Conservation (phyloP, 1,139 yeast species). For the Kodamaea sp. region DNA sequence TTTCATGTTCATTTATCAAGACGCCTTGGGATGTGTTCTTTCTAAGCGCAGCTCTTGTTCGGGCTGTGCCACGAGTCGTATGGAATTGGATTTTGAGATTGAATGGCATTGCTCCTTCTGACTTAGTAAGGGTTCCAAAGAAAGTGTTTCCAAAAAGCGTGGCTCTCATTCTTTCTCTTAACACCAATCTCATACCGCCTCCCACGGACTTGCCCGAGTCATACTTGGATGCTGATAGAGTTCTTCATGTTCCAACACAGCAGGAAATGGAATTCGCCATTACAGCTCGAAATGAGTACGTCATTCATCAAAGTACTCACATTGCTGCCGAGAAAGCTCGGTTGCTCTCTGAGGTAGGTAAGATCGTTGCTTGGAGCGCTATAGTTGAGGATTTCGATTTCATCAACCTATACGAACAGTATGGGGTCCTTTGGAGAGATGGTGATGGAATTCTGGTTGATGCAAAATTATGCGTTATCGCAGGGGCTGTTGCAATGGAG, state of each 20-base stretch:
- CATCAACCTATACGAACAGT: conserved; percentile 25
- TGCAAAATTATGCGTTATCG: conserved; percentile 3
- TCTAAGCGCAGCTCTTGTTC: no score
- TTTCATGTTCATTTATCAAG: no score
- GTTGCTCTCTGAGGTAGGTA: conserved; percentile 36
- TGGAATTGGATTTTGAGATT: no score
- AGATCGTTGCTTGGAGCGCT: conserved; percentile 40
- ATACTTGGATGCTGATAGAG: conserved; percentile 39
- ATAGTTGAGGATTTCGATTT: conserved; percentile 19
- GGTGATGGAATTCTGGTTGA: conserved; percentile 6
- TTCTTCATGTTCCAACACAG: conserved; percentile 36
- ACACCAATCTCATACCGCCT: conserved; percentile 3
- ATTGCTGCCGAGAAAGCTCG: conserved; percentile 42
- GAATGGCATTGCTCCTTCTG: no score
- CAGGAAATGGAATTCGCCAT: conserved; percentile 30
- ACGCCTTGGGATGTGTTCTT: no score
- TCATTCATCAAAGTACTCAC: conserved; percentile 37
- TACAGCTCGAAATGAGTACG: conserved; percentile 38
- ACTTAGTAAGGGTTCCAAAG: not conserved
- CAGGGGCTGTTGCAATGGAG: conserved; percentile 25
- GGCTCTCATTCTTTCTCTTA: conserved; percentile 5
- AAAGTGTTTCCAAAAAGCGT: conserved; percentile 4
- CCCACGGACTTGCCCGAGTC: conserved; percentile 39
- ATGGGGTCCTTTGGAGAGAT: conserved; percentile 19
- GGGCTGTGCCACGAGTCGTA: no score